Percentiles rank a stretch among this genome's conserved stretches.
Evolutionary conservation across 2,329 filamentous ascomycete species (phyloP).

Genomic region (Ascomycota sp.): DNA sequence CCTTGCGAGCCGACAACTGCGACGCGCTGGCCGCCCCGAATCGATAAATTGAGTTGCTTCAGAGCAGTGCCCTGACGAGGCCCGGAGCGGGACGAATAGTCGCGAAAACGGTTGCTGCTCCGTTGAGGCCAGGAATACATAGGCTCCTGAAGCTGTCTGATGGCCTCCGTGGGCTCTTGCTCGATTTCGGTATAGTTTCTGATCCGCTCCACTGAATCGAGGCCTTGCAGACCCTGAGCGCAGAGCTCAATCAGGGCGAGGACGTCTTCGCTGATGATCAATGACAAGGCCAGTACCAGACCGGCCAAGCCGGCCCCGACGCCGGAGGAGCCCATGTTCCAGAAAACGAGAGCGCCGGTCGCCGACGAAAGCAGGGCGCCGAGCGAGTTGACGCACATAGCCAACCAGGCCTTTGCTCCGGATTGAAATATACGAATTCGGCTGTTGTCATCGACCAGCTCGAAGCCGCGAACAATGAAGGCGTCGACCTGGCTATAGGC

Average conservation of each 20-base stretch:
- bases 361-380: neutral
- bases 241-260: neutral
- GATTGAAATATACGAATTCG: neutral
- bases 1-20: constrained; percentile 54
- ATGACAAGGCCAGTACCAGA: neutral
- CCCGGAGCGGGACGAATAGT: constrained; percentile 1
- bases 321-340: neutral
- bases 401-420: neutral
- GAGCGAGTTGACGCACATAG: neutral
- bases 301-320: neutral
- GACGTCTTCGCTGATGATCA: neutral
- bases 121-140: constrained; percentile 1
- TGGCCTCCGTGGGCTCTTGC: neutral
- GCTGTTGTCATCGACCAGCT: neutral
- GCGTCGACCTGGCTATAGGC: neutral
- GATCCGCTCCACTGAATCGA: constrained; percentile 1
- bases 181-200: neutral
- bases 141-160: neutral
- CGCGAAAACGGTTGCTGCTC: constrained; percentile 1
- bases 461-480: neutral
- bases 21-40: constrained; percentile 1
- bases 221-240: neutral
- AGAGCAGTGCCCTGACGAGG: neutral
- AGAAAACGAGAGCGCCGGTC: neutral
- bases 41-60: neutral